phyloP scores from a whole-genome alignment of 495 filamentous ascomycete genomes.

The Hypoxylon fragiforme region DNA sequence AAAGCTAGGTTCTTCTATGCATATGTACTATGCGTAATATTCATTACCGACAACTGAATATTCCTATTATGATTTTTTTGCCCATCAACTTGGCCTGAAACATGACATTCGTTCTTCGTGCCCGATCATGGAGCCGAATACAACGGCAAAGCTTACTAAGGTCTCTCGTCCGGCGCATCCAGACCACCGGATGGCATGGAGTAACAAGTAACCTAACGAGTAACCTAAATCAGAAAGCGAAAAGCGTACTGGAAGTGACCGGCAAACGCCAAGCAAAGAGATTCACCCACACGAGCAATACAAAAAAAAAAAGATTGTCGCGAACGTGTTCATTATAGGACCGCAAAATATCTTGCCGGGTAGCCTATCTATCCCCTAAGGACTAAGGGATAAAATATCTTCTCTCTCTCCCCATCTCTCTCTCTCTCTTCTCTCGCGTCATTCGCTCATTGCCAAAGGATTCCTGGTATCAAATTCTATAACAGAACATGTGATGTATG shows the following conservation, averaged over 20 bases:
- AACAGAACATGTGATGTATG: no score
- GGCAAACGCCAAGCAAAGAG: slow-evolving; percentile 17
- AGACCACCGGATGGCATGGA: slow-evolving; percentile 11
- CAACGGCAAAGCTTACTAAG: slow-evolving; percentile 8
- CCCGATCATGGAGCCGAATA: slow-evolving; percentile 18
- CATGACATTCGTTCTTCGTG: slow-evolving; percentile 14
- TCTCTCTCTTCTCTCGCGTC: no score
- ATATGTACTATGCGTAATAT: slow-evolving; percentile 19
- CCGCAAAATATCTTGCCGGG: not conserved
- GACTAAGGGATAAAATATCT: no score
- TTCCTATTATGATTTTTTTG: not conserved
- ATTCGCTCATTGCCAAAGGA: no score
- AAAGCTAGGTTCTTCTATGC: not conserved
- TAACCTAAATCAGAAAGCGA: not conserved
- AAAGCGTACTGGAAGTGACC: slow-evolving; percentile 9
- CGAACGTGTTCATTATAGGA: slow-evolving; percentile 1
- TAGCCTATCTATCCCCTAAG: no score
- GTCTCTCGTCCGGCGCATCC: slow-evolving; percentile 10
- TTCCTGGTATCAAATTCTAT: no score
- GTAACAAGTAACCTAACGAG: no score
- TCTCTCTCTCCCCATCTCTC: no score
- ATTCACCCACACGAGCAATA: slow-evolving; percentile 4
- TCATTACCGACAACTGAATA: slow-evolving; percentile 1
- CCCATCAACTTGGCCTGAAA: slow-evolving; percentile 15
- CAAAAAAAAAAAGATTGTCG: not conserved